Evolutionary conservation across 2,329 filamentous ascomycete genomes (phyloP).

Genomic region (Alternaria panax): DNA sequence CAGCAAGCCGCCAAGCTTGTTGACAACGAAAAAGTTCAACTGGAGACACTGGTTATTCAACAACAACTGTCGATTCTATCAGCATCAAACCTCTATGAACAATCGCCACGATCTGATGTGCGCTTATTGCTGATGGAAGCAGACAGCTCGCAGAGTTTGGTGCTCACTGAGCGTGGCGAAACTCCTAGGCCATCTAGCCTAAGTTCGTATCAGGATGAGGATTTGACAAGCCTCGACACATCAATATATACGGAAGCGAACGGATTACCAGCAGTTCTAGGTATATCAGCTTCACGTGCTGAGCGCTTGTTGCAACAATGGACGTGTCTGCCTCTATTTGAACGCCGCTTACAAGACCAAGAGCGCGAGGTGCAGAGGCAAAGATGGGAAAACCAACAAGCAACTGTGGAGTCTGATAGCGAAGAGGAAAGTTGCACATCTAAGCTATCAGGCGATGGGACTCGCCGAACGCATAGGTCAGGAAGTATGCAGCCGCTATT

Average conservation of each 20-base stretch:
- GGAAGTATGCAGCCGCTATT: slow-evolving; percentile 41
- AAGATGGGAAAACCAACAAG: slow-evolving; percentile 40
- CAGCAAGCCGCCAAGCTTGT: slow-evolving; percentile 43
- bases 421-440: slow-evolving; percentile 37
- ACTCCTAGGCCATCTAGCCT: slow-evolving; percentile 33
- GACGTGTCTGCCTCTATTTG: slow-evolving; percentile 44
- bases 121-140: slow-evolving; percentile 38
- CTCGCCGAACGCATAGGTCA: slow-evolving; percentile 23
- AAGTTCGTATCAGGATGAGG: slow-evolving; percentile 38
- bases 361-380: slow-evolving; percentile 32
- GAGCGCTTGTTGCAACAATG: slow-evolving; percentile 42
- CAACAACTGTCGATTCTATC: slow-evolving; percentile 48
- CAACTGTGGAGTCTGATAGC: slow-evolving; percentile 46
- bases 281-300: slow-evolving; percentile 30
- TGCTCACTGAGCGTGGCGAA: slow-evolving; percentile 13
- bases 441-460: slow-evolving; percentile 17
- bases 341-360: slow-evolving; percentile 34
- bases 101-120: slow-evolving; percentile 18
- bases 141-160: slow-evolving; percentile 40
- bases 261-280: slow-evolving; percentile 35
- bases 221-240: slow-evolving; percentile 34
- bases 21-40: slow-evolving; percentile 46
- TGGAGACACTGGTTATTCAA: slow-evolving; percentile 49
- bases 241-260: slow-evolving; percentile 27
- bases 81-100: slow-evolving; percentile 30